phyloP scores from a whole-genome alignment of 345 rosid species.

The Eucalyptus cladocalyx region DNA sequence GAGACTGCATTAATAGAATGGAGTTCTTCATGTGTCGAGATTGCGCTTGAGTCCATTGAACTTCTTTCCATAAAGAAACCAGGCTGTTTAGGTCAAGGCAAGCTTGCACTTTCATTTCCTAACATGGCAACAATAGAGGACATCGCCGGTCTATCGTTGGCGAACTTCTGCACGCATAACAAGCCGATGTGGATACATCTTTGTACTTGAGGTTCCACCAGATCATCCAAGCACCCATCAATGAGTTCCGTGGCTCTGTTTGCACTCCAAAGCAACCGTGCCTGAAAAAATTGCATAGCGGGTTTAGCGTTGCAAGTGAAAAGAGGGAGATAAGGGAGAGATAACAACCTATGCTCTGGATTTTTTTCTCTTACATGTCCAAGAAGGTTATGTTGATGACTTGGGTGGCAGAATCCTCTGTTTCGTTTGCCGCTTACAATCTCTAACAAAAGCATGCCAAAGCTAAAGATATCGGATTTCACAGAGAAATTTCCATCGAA shows the following conservation, averaged over 20 bases:
- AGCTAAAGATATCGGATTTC: conserved; percentile 38
- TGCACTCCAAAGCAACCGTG: conserved; percentile 12
- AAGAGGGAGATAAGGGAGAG: background rate
- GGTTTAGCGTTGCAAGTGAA: background rate
- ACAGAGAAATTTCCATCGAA: background rate
- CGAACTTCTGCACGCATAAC: conserved; percentile 9
- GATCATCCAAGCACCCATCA: background rate
- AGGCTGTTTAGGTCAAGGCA: conserved; percentile 7
- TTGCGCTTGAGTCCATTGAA: background rate
- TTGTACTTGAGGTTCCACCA: background rate
- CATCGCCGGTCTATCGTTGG: conserved; percentile 11
- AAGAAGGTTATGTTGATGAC: conserved; percentile 6
- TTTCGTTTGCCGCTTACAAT: conserved; percentile 31
- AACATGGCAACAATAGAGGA: background rate
- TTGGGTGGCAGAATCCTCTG: conserved; percentile 20
- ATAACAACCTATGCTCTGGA: background rate
- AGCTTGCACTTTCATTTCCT: background rate
- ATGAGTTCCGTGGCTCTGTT: background rate
- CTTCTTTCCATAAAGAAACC: conserved; percentile 3
- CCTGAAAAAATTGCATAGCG: background rate
- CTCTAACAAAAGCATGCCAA: conserved; percentile 33
- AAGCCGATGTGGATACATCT: conserved; percentile 11
- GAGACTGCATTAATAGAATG: background rate
- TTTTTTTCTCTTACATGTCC: background rate
- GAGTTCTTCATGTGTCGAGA: background rate